These are phyloP conservation scores for Martiniozyma asiatica DNA, from an alignment of 1,139 yeast genomes.

Conservation along the genomic window DNA sequence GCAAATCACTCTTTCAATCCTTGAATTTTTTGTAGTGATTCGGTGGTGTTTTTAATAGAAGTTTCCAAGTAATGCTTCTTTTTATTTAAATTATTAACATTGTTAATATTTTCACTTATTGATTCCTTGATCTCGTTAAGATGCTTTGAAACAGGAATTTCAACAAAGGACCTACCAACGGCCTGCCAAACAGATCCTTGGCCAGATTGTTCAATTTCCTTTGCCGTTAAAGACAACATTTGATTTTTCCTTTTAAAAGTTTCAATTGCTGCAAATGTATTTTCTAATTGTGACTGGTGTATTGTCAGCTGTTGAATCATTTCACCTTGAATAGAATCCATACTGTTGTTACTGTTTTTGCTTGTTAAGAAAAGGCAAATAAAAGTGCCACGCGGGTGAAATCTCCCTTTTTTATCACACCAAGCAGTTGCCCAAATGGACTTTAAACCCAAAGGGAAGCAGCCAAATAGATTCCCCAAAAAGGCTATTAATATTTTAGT, in stretches of 20 bases:
- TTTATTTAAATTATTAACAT: conserved; percentile 47
- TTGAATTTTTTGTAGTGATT: conserved; percentile 22
- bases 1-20: no score
- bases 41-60: conserved; percentile 63
- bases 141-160: conserved; percentile 33
- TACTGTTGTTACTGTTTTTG: conserved; percentile 10
- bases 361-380: no score
- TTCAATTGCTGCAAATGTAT: conserved; percentile 8
- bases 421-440: no score
- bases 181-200: conserved; percentile 68
- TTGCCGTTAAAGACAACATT: conserved; percentile 43
- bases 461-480: no score
- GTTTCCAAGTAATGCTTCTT: conserved; percentile 66
- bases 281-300: conserved; percentile 9
- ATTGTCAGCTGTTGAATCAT: conserved; percentile 3
- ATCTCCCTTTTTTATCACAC: no score
- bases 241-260: conserved; percentile 38
- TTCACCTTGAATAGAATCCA: conserved; percentile 13
- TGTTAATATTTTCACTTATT: conserved; percentile 42
- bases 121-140: conserved; percentile 37
- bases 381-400: no score
- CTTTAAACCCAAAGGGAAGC: no score
- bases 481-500: no score
- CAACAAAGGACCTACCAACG: conserved; percentile 64
- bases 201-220: conserved; percentile 37